phyloP scores from a whole-genome alignment of 208 protist genomes.

The Leishmania turanica region DNA sequence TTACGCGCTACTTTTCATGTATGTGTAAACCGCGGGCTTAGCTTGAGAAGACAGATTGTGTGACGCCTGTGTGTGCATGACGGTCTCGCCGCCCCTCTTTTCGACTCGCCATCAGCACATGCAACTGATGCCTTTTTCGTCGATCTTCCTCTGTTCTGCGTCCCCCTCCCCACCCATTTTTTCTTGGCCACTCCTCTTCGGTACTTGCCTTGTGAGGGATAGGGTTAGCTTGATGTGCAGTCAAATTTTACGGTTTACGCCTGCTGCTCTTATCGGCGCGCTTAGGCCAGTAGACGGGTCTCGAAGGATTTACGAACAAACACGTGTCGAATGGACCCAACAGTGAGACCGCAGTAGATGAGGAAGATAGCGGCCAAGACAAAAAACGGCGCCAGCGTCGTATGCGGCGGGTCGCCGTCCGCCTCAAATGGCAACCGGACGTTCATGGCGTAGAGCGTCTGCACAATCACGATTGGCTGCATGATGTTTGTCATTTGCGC shows the following conservation, averaged over 20 bases:
- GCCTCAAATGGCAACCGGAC: slow-evolving; percentile 69
- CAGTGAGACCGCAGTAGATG: slow-evolving; percentile 41
- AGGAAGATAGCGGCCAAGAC: slow-evolving; percentile 53
- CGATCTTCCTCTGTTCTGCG: background rate
- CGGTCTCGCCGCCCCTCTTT: background rate
- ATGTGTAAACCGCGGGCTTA: background rate
- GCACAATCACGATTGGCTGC: slow-evolving; percentile 76
- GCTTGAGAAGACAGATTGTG: background rate
- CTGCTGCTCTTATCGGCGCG: background rate
- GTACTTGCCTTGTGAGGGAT: background rate
- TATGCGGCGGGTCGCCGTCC: slow-evolving; percentile 47
- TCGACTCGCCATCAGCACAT: background rate
- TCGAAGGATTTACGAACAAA: slow-evolving; percentile 53
- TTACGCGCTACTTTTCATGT: background rate
- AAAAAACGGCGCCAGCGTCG: slow-evolving; percentile 63
- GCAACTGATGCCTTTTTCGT: background rate
- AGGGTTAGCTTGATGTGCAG: background rate
- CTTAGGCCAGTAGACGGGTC: slow-evolving; percentile 60
- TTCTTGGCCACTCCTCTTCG: background rate
- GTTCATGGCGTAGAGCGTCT: slow-evolving; percentile 88
- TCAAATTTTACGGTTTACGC: background rate
- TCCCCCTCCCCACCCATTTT: background rate
- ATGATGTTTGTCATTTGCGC: slow-evolving; percentile 84
- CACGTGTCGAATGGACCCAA: slow-evolving; percentile 41
- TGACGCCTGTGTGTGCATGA: background rate